A percentile compares a stretch with the other conserved stretches of the same genome.
Evolutionary conservation across 352 stramenopile genomes (phyloP).

Genomic region (Phytophthora capsici): DNA sequence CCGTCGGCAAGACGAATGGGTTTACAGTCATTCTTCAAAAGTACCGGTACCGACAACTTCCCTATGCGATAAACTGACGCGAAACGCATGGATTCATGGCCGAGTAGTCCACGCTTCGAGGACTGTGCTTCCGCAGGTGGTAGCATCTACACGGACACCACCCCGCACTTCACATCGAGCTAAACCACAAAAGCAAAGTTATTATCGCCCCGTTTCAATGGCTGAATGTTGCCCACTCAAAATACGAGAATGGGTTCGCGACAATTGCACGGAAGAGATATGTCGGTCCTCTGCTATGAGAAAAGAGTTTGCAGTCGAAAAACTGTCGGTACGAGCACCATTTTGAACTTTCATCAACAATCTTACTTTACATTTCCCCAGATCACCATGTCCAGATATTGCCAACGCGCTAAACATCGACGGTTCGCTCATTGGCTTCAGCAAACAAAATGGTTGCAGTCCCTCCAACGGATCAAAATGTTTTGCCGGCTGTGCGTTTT

Average conservation of each 20-base stretch:
- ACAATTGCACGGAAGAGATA: constrained; percentile 60
- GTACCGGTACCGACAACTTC: constrained; percentile 16
- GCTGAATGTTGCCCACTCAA: constrained; percentile 15
- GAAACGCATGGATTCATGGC: constrained; percentile 28
- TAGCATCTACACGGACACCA: constrained; percentile 2
- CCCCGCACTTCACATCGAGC: neutral
- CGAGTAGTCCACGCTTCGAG: constrained; percentile 2
- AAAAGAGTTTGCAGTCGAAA: constrained; percentile 47
- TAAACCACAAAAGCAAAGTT: constrained; percentile 9
- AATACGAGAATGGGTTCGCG: constrained; percentile 49
- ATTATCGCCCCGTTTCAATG: too few relatives aligned
- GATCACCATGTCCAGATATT: constrained; percentile 22
- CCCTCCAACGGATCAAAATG: constrained; percentile 23
- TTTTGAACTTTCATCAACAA: neutral
- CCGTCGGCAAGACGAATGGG: constrained; percentile 34
- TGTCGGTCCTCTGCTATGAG: constrained; percentile 31
- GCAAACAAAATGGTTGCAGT: constrained; percentile 28
- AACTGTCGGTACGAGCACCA: constrained; percentile 40
- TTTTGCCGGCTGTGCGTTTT: constrained; percentile 62
- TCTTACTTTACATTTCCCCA: constrained; percentile 6
- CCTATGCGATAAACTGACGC: constrained; percentile 20
- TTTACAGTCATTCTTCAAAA: constrained; percentile 45
- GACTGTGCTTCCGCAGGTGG: constrained; percentile 15
- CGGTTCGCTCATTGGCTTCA: constrained; percentile 40
- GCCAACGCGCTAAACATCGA: constrained; percentile 1